Conservation (phyloP, 2,329 filamentous ascomycete genomes). For the Emmonsiellopsis sp. region DNA sequence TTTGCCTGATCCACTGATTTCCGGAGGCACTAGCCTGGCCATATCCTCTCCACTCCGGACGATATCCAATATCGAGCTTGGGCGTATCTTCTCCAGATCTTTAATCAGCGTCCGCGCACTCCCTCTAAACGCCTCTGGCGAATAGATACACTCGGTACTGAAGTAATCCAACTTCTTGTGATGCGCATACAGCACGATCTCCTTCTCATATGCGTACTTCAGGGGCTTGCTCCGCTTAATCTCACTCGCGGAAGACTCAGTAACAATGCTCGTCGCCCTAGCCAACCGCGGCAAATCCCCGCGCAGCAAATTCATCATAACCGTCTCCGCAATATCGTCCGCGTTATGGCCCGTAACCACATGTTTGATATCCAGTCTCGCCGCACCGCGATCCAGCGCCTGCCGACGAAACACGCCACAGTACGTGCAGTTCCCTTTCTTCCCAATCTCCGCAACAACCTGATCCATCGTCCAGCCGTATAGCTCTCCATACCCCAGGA, state of each 20-base stretch:
- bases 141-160: constrained; percentile 97
- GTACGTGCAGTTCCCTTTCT: constrained; percentile 98
- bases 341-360: constrained; percentile 97
- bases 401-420: constrained; percentile 94
- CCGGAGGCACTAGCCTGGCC: constrained; percentile 69
- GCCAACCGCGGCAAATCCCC: constrained; percentile 83
- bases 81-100: constrained; percentile 83
- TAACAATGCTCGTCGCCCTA: constrained; percentile 84
- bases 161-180: constrained; percentile 98
- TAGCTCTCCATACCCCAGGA: constrained; percentile 84
- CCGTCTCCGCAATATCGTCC: constrained; percentile 93
- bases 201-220: constrained; percentile 98
- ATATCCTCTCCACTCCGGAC: constrained; percentile 94
- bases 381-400: constrained; percentile 85
- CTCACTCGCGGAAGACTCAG: constrained; percentile 64
- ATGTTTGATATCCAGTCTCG: constrained; percentile 76
- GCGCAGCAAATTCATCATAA: constrained; percentile 91
- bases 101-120: constrained; percentile 90
- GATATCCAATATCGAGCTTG: constrained; percentile 90
- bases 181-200: constrained; percentile 95
- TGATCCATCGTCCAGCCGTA: constrained; percentile 99
- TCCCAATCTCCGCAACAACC: constrained; percentile 89
- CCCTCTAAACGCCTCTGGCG: constrained; percentile 89
- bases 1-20: constrained; percentile 35
- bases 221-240: constrained; percentile 94